Percentiles rank a stretch among this genome's conserved stretches.
These are phyloP conservation scores for Colletotrichum horii DNA, from an alignment of 2,329 filamentous ascomycete species.

Conservation along the genomic window DNA sequence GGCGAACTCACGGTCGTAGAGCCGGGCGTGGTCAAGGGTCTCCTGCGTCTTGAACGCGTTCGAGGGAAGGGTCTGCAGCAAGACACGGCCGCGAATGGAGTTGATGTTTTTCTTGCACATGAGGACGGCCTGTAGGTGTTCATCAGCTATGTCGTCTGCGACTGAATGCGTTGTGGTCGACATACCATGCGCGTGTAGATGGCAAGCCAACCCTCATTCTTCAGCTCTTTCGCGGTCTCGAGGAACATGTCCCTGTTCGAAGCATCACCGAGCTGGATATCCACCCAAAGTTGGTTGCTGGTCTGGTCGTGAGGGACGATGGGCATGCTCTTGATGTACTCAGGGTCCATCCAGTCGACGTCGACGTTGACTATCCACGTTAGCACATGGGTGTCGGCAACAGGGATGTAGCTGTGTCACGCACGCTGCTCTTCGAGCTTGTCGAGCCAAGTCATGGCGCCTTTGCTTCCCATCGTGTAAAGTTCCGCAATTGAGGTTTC, in stretches of 20 bases:
- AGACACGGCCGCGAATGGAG: slow-evolving; percentile 50
- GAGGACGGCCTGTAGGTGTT: slow-evolving; percentile 39
- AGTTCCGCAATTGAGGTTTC: not conserved
- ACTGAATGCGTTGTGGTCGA: not conserved
- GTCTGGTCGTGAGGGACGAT: slow-evolving; percentile 53
- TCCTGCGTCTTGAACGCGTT: slow-evolving; percentile 49
- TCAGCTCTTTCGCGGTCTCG: slow-evolving; percentile 46
- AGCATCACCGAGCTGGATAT: slow-evolving; percentile 47
- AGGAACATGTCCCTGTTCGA: slow-evolving; percentile 48
- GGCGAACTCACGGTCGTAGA: slow-evolving; percentile 52
- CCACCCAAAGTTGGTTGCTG: slow-evolving; percentile 55
- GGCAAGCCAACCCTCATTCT: slow-evolving; percentile 49
- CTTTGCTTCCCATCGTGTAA: slow-evolving; percentile 34
- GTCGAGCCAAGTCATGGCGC: slow-evolving; percentile 42
- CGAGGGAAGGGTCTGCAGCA: slow-evolving; percentile 52
- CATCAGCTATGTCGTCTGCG: not conserved
- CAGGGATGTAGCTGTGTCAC: not conserved
- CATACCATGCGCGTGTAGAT: slow-evolving; percentile 51
- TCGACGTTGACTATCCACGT: slow-evolving; percentile 49
- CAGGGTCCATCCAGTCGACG: slow-evolving; percentile 57
- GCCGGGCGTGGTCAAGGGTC: slow-evolving; percentile 49
- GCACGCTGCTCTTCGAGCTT: slow-evolving; percentile 46
- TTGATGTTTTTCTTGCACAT: slow-evolving; percentile 52
- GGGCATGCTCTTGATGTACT: slow-evolving; percentile 49
- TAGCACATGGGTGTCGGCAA: not conserved